Evolutionary conservation across 2,329 filamentous ascomycete species (phyloP).

Genomic region (Arthrobotrys pseudoclavata): DNA sequence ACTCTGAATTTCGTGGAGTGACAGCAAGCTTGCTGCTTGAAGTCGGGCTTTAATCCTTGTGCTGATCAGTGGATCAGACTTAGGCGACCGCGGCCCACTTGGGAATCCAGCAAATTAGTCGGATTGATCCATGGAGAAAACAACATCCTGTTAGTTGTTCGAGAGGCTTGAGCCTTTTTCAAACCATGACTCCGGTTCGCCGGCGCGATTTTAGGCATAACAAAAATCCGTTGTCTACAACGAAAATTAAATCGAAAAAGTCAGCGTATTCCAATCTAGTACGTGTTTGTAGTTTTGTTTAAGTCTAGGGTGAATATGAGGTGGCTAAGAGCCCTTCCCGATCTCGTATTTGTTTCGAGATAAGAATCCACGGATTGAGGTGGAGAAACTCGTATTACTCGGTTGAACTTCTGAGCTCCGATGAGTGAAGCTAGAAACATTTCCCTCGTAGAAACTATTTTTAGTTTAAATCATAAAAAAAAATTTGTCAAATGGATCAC

Average conservation of each 20-base stretch:
- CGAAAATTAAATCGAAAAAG: neutral
- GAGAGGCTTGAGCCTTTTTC: neutral
- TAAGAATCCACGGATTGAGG: conserved; percentile 46
- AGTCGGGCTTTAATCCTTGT: conserved; percentile 33
- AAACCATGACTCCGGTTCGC: conserved; percentile 19
- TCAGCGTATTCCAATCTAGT: neutral
- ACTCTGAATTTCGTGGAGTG: neutral
- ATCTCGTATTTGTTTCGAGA: conserved; percentile 53
- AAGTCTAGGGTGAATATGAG: conserved; percentile 11
- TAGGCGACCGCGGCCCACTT: conserved; percentile 53
- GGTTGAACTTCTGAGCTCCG: conserved; percentile 30
- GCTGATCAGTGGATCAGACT: conserved; percentile 54
- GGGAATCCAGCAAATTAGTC: conserved; percentile 16
- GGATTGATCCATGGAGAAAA: conserved; percentile 7
- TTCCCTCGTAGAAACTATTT: neutral
- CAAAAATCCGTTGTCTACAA: neutral
- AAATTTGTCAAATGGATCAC: neutral
- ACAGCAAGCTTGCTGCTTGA: neutral
- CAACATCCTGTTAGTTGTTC: conserved; percentile 4
- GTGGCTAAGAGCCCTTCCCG: conserved; percentile 11
- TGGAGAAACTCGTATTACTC: conserved; percentile 50
- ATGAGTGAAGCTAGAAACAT: neutral
- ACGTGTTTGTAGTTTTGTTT: neutral
- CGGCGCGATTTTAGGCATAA: conserved; percentile 1
- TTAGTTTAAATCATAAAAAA: neutral